Conservation (phyloP, 352 stramenopile species). For the Pythium volutum region DNA sequence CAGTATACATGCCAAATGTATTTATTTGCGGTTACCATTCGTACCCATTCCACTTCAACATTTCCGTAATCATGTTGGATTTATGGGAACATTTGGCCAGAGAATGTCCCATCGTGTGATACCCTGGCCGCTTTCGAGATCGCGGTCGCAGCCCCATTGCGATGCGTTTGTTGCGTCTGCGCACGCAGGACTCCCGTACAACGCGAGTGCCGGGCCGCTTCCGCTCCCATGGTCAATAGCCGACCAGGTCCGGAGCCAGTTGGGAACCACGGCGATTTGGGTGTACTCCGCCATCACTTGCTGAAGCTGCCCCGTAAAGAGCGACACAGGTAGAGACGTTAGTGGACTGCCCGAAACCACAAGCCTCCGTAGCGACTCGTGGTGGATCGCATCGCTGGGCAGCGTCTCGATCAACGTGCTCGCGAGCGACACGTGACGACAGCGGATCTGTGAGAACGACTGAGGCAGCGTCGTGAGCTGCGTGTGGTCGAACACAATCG, state of each 20-base stretch:
- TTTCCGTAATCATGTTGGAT: background rate
- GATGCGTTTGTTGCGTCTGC: background rate
- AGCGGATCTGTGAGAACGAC: background rate
- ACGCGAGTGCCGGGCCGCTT: background rate
- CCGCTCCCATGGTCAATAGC: background rate
- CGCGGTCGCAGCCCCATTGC: background rate
- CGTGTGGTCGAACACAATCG: slow-evolving; percentile 14
- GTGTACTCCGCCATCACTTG: slow-evolving; percentile 1
- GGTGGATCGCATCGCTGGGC: background rate
- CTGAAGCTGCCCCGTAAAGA: background rate
- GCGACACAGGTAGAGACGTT: background rate
- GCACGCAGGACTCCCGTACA: slow-evolving; percentile 1
- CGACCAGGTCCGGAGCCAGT: background rate
- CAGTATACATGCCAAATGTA: background rate
- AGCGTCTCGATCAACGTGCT: background rate
- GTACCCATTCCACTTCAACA: background rate
- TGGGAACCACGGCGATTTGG: background rate
- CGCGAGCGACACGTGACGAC: background rate
- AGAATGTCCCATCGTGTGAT: background rate
- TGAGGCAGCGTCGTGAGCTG: background rate
- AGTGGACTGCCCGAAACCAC: background rate
- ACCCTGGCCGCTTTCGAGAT: background rate
- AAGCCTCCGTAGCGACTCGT: background rate
- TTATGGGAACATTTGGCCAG: background rate
- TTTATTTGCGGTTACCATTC: background rate